These are phyloP conservation scores for Grammothele lineata DNA, from an alignment of 768 basidiomycete species.

Conservation along the genomic window DNA sequence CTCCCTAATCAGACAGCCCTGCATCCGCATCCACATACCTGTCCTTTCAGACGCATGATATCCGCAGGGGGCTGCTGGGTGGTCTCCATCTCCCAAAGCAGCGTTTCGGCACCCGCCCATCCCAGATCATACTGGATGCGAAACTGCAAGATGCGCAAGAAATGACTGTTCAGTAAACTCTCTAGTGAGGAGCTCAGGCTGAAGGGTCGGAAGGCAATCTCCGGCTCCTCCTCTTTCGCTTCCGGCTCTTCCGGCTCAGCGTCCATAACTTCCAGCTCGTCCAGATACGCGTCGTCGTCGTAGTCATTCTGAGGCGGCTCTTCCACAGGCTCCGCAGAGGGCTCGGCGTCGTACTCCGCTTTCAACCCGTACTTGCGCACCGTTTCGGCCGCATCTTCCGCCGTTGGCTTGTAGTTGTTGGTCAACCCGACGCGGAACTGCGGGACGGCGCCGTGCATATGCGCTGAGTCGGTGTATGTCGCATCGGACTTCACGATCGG, in stretches of 20 bases:
- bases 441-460: constrained; percentile 32
- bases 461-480: constrained; percentile 31
- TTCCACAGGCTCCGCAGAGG: not conserved
- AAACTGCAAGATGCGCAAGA: constrained; percentile 49
- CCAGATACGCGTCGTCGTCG: constrained; percentile 12
- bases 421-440: constrained; percentile 64
- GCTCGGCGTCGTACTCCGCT: constrained; percentile 29
- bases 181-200: constrained; percentile 64
- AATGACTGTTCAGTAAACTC: constrained; percentile 51
- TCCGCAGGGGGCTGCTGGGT: constrained; percentile 38
- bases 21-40: constrained; percentile 23
- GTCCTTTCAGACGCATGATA: constrained; percentile 30
- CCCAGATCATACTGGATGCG: constrained; percentile 49
- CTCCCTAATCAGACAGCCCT: not conserved
- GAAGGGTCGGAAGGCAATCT: constrained; percentile 49
- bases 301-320: constrained; percentile 13
- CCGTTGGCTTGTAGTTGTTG: constrained; percentile 53
- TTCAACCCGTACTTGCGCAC: constrained; percentile 46
- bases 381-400: constrained; percentile 43
- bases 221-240: constrained; percentile 22
- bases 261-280: not conserved
- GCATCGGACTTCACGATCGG: constrained; percentile 48
- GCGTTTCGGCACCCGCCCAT: constrained; percentile 66
- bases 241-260: constrained; percentile 11
- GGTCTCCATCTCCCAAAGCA: constrained; percentile 43